Base-by-base conservation (phyloP, 306 rosid species). In the Fragaria nilgerrensis region DNA sequence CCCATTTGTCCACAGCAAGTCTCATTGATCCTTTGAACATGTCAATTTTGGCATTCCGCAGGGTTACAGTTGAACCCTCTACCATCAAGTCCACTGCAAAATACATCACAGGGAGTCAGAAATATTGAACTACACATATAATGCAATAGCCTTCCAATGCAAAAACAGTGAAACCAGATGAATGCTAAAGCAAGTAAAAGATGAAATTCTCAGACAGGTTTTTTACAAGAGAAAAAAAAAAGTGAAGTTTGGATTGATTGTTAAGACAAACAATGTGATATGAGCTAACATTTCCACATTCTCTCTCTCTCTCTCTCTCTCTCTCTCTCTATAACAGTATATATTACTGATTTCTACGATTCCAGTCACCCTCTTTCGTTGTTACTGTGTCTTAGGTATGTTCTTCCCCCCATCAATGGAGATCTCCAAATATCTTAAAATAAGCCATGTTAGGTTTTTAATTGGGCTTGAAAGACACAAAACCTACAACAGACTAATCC, bases 1-100 rank as follows among this genome's bases (percentile, higher is more conserved):
- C 87, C 87, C 87, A 84, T 65, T 80, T 84, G 81, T 84, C 87
- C 79, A 80, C 87, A 29, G 87, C 87, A 65, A 84, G 87, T 67
- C 87, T 84, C 87, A 84, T 84, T 52, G 87, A 84, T 41, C 87
- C 87, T 80, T 80, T 84, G 58, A 67, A 84, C 84, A 84, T 84
- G 79, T 84, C 87, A 36, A 84, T 84, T 55, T 80, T 84, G 48
- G 87, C 84, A 62, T 84, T 84, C 4, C 87, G 79, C 47, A 84
- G 73, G 74, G 82, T 74, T 12, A 84, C 45, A 23, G 87, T 77
- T 16, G 63, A 72, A 27, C 87, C 87, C 78, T 84, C 87, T 84
- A 73, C 74, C 87, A 80, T 66, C 79, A 80, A 50, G 70, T 80
- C 84, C 81, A 84, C 87, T 84, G 56, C 15, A 76, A 36, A 82